Conservation (phyloP, 2,329 filamentous ascomycete species). For the Microsporum canis region DNA sequence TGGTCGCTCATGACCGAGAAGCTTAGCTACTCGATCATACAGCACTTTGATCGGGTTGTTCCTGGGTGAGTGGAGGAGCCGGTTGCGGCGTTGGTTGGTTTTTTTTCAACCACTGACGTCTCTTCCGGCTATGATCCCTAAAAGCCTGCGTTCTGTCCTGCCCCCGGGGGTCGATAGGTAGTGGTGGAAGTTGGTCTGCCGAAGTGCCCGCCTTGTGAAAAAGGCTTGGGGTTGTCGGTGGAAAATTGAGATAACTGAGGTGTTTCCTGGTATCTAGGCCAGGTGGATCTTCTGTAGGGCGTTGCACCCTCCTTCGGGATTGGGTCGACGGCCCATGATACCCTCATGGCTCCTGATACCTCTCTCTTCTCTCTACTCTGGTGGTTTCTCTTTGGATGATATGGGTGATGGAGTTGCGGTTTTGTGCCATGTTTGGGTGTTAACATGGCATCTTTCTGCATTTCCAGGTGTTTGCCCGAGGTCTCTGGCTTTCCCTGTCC, state of each 20-base stretch:
- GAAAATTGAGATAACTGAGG: neutral
- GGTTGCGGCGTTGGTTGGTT: neutral
- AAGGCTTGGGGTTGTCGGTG: neutral
- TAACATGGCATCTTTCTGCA: neutral
- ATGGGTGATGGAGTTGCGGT: neutral
- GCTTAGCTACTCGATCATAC: conserved; percentile 8
- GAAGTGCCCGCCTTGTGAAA: neutral
- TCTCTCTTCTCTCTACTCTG: neutral
- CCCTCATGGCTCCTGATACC: neutral
- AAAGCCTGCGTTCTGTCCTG: neutral
- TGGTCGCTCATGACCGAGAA: conserved; percentile 9
- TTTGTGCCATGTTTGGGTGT: neutral
- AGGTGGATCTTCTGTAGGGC: neutral
- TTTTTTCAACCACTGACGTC: neutral
- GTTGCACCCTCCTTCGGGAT: conserved; percentile 7
- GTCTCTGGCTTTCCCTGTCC: neutral
- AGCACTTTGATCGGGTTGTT: conserved; percentile 13
- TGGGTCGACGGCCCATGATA: neutral
- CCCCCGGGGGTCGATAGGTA: neutral
- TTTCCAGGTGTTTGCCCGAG: neutral
- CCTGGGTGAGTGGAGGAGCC: conserved; percentile 10
- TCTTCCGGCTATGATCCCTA: neutral
- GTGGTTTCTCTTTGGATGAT: neutral
- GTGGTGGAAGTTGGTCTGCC: neutral
- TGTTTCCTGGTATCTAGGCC: neutral